Conservation (phyloP, 331 rosid genomes). For the Malus hybrid region DNA sequence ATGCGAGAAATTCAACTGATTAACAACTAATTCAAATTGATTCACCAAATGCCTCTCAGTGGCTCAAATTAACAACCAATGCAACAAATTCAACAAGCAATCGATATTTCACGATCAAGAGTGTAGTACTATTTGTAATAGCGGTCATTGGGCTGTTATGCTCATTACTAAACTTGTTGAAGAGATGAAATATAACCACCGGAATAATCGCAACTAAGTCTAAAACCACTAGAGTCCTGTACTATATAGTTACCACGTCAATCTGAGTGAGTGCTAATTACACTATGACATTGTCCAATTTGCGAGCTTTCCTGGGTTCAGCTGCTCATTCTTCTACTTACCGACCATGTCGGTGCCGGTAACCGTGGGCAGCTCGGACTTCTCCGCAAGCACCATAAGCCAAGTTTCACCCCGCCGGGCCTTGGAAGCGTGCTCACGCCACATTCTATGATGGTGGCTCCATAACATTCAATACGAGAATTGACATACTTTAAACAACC, state of each 20-base stretch:
- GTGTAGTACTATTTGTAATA: too few species aligned
- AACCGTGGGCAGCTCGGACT: neutral
- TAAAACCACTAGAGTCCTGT: neutral
- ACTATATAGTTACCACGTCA: neutral
- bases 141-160: neutral
- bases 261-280: too few species aligned
- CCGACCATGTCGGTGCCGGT: constrained; percentile 10
- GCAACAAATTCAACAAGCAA: too few species aligned
- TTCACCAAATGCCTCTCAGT: too few species aligned
- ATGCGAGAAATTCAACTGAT: too few species aligned
- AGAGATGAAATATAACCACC: neutral
- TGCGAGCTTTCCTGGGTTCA: constrained; percentile 6
- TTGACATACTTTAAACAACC: too few species aligned
- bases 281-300: neutral
- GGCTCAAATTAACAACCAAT: too few species aligned
- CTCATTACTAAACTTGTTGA: neutral
- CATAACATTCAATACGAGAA: constrained; percentile 38
- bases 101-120: too few species aligned
- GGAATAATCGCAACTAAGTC: neutral
- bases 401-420: constrained; percentile 25
- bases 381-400: neutral
- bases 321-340: neutral
- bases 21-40: too few species aligned
- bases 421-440: constrained; percentile 57
- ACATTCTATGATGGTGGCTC: constrained; percentile 74